These are phyloP conservation scores for Nakazawaea ernobii DNA, from an alignment of 805 yeast genomes.

Conservation along the genomic window DNA sequence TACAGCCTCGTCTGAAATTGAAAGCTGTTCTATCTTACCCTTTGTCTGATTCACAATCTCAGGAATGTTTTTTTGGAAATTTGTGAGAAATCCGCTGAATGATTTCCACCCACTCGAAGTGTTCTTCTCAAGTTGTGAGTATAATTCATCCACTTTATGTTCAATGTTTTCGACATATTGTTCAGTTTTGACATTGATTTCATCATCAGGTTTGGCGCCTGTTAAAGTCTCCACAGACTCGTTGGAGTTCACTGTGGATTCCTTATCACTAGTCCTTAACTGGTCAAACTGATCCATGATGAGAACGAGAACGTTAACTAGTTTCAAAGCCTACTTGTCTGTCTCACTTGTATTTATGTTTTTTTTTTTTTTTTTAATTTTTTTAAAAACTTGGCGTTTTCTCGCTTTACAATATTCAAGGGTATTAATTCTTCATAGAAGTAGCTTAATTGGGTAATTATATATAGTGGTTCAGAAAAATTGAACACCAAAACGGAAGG, in stretches of 20 bases:
- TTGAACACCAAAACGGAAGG: neutral
- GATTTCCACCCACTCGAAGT: slow-evolving; percentile 30
- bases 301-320: no score
- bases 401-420: no score
- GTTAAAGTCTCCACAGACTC: slow-evolving; percentile 10
- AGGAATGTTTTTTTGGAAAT: slow-evolving; percentile 26
- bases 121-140: slow-evolving; percentile 36
- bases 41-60: slow-evolving; percentile 23
- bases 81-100: slow-evolving; percentile 29
- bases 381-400: no score
- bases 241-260: neutral
- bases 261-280: neutral
- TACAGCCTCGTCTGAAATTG: slow-evolving; percentile 13
- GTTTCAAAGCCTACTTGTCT: no score
- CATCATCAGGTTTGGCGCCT: slow-evolving; percentile 5
- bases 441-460: no score
- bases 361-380: no score
- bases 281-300: slow-evolving; percentile 3
- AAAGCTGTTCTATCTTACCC: slow-evolving; percentile 19
- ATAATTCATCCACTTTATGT: slow-evolving; percentile 30
- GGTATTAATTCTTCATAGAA: no score
- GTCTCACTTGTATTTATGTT: no score
- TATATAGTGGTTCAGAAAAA: no score
- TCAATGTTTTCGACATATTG: slow-evolving; percentile 51
- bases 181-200: slow-evolving; percentile 43